A percentile compares a stretch with the other conserved stretches of the same genome.
Conservation (phyloP, 306 rosid genomes). For the Biancaea sappan region DNA sequence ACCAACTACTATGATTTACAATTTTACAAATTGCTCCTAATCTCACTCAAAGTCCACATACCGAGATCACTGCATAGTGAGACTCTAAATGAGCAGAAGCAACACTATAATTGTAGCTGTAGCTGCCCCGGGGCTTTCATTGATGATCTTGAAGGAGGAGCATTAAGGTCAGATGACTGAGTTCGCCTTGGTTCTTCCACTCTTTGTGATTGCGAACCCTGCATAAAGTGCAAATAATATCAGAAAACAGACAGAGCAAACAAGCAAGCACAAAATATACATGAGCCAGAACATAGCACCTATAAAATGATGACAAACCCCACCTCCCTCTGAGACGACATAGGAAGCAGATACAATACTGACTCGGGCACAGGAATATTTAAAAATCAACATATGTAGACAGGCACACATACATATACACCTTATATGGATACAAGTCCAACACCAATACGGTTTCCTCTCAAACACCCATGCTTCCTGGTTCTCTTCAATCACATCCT, state of each 20-base stretch:
- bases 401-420: too few species aligned
- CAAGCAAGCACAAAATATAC: neutral
- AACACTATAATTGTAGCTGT: conserved; percentile 38
- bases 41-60: conserved; percentile 45
- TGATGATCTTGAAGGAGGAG: conserved; percentile 61
- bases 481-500: neutral
- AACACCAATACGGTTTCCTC: neutral
- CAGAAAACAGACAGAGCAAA: conserved; percentile 2
- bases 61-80: conserved; percentile 46
- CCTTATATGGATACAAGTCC: neutral
- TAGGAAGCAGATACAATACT: neutral
- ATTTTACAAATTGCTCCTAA: conserved; percentile 73
- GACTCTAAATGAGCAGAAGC: conserved; percentile 39
- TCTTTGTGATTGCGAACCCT: conserved; percentile 50
- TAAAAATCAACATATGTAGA: too few species aligned
- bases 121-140: conserved; percentile 59
- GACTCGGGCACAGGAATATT: neutral
- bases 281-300: conserved; percentile 3
- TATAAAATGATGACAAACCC: neutral
- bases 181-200: conserved; percentile 52
- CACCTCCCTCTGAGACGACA: neutral
- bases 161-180: conserved; percentile 46
- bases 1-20: conserved; percentile 79
- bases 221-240: conserved; percentile 29
- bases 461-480: neutral